Percentiles rank a stretch among this genome's conserved stretches.
Conservation (phyloP, 345 rosid genomes). For the Ricinus communis region DNA sequence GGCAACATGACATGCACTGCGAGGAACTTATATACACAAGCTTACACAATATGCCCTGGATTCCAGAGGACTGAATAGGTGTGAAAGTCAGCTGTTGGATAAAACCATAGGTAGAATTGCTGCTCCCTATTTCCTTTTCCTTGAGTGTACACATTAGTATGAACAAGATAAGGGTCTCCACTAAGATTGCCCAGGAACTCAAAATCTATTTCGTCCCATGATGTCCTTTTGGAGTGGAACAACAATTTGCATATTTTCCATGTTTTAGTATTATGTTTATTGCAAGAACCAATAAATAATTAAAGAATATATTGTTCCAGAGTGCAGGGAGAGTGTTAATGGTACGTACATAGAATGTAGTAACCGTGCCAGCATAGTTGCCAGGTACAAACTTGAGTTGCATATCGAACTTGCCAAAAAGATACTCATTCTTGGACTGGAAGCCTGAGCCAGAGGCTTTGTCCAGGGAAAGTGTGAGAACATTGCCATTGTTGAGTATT, state of each 20-base stretch:
- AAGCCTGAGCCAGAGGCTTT: constrained; percentile 53
- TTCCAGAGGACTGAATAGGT: constrained; percentile 66
- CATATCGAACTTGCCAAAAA: constrained; percentile 51
- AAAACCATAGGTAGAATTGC: constrained; percentile 67
- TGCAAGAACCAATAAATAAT: too few species aligned
- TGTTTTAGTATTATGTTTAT: neutral
- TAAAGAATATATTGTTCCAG: too few species aligned
- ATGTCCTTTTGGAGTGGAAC: constrained; percentile 53
- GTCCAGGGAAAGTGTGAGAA: constrained; percentile 53
- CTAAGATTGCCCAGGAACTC: constrained; percentile 64
- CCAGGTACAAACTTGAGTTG: constrained; percentile 55
- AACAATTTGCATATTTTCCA: constrained; percentile 7
- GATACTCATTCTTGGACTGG: constrained; percentile 51
- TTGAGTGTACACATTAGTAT: constrained; percentile 55
- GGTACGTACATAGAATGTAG: constrained; percentile 49
- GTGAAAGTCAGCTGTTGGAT: constrained; percentile 66
- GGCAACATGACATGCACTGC: too few species aligned
- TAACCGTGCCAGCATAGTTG: constrained; percentile 62
- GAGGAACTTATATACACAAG: neutral
- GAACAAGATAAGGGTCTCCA: constrained; percentile 64
- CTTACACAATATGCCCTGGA: constrained; percentile 55
- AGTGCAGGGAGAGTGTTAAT: too few species aligned
- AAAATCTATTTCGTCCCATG: constrained; percentile 68
- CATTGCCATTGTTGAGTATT: constrained; percentile 42
- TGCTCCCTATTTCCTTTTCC: constrained; percentile 68